Base-by-base conservation (phyloP, 352 stramenopile species). In the Nothophytophthora sp. region DNA sequence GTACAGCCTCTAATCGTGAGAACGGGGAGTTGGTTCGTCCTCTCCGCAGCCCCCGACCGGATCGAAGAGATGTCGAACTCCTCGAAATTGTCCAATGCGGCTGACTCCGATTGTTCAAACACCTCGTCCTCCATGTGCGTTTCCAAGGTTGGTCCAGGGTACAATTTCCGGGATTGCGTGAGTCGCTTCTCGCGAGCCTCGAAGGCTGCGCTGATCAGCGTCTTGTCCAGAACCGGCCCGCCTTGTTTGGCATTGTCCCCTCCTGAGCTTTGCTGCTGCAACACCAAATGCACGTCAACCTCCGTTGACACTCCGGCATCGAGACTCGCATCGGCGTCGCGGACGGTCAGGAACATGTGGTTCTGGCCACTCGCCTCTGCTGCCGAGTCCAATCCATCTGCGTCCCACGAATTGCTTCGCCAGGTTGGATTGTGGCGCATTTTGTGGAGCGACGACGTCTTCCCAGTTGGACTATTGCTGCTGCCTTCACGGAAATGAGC, bases 401-500 rank as follows among this genome's bases (percentile, higher is more conserved):
- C 67, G 40, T 86, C 83, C 83, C 83, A 94, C 10, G 83, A 94
- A 49, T 90, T 94, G 43, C 81, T 94, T 50, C 83, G 48, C 83
- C 83, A 94, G 4, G 67, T 88, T 37, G 81, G 83, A 50, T 94
- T 76, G 39, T 90, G 80, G 2, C 82, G 74, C 67, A 90, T 81
- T 55, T 89, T 90, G 50, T 88, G 83, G 22, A 90, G 50, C 18
- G 80, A 36, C 19, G 76, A 54, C 25, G 54, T 48, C 30, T 76
- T 75, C 24, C 40, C 55, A 6, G 63, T 67, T 22, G 56, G 36
- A n/a, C 47, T 76, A 16, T 36, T 56, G 25, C 70, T 67, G 20
- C 11, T 57, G 33, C 51, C 57, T 42, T 80, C 70, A 36, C 53
- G 65, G 35, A 67, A 60, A 36, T 47, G n/a, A 41, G 41, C n/a